Conservation (phyloP, 164 flowering plant genomes). For the Warburgia ugandensis region DNA sequence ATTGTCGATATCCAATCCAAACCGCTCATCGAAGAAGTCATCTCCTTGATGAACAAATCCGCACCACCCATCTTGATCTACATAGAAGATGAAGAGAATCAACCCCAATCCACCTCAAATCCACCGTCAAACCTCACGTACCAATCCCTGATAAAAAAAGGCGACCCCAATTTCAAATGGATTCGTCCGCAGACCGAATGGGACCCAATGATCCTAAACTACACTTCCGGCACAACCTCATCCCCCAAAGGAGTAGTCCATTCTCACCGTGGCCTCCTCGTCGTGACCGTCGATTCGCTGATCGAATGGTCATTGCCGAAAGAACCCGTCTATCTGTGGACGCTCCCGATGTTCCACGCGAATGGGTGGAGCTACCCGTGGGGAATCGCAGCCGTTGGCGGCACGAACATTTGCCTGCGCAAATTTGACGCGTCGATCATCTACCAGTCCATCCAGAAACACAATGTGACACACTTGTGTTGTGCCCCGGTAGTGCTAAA, state of each 20-base stretch:
- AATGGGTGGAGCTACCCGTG: conserved; percentile 54
- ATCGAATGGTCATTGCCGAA: conserved; percentile 30
- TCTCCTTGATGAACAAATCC: conserved; percentile 13
- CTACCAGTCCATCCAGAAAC: conserved; percentile 12
- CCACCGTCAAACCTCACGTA: conserved; percentile 24
- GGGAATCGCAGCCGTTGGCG: conserved; percentile 53
- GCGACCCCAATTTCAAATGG: conserved; percentile 33
- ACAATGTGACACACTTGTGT: conserved; percentile 47
- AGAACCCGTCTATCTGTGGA: conserved; percentile 43
- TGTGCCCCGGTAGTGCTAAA: conserved; percentile 54
- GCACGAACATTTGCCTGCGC: conserved; percentile 46
- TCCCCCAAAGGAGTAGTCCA: conserved; percentile 52
- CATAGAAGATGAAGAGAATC: conserved; percentile 16
- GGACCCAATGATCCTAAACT: conserved; percentile 39
- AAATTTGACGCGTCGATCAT: conserved; percentile 27
- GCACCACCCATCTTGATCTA: conserved; percentile 21
- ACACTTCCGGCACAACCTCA: conserved; percentile 58
- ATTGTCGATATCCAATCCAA: conserved; percentile 20
- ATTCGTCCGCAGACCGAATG: conserved; percentile 35
- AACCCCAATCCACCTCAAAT: not conserved
- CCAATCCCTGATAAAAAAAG: conserved; percentile 24
- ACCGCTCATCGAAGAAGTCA: conserved; percentile 20
- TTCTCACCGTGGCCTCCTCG: conserved; percentile 38
- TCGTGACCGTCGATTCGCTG: conserved; percentile 23
- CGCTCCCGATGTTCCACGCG: conserved; percentile 52